Percentiles rank a stretch among this genome's conserved stretches.
phyloP scores from a whole-genome alignment of 2,329 filamentous ascomycete species.

The Nothophaeocryptopus gaeumannii region DNA sequence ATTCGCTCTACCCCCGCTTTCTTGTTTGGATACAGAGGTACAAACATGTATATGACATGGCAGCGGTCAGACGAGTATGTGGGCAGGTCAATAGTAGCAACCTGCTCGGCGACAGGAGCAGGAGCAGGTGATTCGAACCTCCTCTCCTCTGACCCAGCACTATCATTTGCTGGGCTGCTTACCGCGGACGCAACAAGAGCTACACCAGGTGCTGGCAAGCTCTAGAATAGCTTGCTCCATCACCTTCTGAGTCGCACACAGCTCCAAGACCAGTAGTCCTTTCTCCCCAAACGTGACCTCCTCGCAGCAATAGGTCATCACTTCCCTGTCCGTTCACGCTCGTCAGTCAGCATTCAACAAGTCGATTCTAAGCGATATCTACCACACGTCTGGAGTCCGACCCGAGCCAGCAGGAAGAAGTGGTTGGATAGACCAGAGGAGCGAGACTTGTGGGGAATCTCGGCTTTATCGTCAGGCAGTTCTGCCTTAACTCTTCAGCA shows the following conservation, averaged over 20 bases:
- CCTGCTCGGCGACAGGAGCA: no score
- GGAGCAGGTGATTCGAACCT: background rate
- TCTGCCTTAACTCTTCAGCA: conserved; percentile 8
- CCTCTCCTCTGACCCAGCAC: background rate
- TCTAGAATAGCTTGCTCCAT: conserved; percentile 6
- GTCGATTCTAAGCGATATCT: no score
- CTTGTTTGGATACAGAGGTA: conserved; percentile 15
- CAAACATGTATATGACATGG: background rate
- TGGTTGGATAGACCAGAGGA: no score
- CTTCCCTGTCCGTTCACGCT: background rate
- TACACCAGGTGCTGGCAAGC: conserved; percentile 2
- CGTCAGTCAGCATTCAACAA: background rate
- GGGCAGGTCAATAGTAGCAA: no score
- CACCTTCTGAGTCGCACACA: no score
- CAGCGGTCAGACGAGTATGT: conserved; percentile 11
- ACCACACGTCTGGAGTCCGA: no score
- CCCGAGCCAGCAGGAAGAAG: no score
- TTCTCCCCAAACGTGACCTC: conserved; percentile 12
- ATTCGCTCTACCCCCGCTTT: conserved; percentile 9
- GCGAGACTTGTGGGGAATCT: conserved; percentile 4
- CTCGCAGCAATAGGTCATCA: background rate
- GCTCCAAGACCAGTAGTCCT: background rate
- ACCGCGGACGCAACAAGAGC: conserved; percentile 7
- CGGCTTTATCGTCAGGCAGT: conserved; percentile 15
- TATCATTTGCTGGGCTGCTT: background rate